Percentiles rank a stretch among this genome's conserved stretches.
Evolutionary conservation across 768 basidiomycete genomes (phyloP).

Genomic region (Amanita polypyramis): DNA sequence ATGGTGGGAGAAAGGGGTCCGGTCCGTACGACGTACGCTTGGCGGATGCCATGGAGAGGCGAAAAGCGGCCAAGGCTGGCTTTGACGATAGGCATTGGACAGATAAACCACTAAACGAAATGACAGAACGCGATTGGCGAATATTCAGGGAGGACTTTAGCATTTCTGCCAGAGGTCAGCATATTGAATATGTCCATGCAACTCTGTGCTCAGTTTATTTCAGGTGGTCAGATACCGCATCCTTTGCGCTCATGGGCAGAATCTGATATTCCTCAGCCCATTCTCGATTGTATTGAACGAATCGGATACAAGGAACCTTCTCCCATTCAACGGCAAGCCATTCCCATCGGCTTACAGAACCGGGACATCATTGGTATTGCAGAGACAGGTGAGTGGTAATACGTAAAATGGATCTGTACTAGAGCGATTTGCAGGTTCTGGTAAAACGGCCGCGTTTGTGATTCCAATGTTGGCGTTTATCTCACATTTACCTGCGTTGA

Average conservation of each 20-base stretch:
- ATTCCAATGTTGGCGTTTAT: conserved; percentile 98
- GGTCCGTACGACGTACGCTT: conserved; percentile 36
- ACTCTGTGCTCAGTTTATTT: conserved; percentile 4
- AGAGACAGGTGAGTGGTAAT: conserved; percentile 70
- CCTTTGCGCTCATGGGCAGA: conserved; percentile 91
- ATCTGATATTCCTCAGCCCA: conserved; percentile 66
- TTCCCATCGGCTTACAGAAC: conserved; percentile 96
- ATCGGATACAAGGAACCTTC: conserved; percentile 98
- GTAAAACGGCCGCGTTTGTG: conserved; percentile 97
- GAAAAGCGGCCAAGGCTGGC: conserved; percentile 70
- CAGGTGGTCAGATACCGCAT: conserved; percentile 89
- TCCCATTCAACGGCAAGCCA: conserved; percentile 95
- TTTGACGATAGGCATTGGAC: conserved; percentile 97
- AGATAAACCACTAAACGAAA: conserved; percentile 84
- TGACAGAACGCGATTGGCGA: conserved; percentile 98
- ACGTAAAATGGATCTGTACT: background rate
- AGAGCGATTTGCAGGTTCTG: conserved; percentile 58
- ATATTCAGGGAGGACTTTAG: conserved; percentile 99
- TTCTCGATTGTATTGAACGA: conserved; percentile 76
- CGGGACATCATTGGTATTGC: conserved; percentile 98
- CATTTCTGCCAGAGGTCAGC: conserved; percentile 79
- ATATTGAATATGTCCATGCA: background rate
- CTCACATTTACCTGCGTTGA: conserved; percentile 70
- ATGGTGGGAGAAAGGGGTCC: conserved; percentile 28
- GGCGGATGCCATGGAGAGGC: conserved; percentile 74